Percentiles rank a stretch among this genome's conserved stretches.
These are phyloP conservation scores for Balamuthia mandrillaris DNA, from an alignment of 208 protist genomes.

Conservation along the genomic window DNA sequence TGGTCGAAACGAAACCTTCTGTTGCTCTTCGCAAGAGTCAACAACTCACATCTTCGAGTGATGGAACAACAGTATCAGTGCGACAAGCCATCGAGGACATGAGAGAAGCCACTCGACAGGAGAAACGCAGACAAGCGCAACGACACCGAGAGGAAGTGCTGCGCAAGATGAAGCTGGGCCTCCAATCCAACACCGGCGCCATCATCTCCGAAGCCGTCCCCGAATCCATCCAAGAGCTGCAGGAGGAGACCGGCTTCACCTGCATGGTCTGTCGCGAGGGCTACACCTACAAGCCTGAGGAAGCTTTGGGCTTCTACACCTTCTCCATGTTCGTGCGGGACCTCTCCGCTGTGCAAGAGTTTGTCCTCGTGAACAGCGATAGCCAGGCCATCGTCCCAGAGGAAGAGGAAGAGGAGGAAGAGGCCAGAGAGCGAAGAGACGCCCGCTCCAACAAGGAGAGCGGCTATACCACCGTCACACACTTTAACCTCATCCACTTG, in stretches of 20 bases:
- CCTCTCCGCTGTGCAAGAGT: too few relatives aligned
- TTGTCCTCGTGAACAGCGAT: too few relatives aligned
- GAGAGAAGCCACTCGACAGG: constrained; percentile 38
- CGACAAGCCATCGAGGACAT: constrained; percentile 42
- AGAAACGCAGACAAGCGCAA: constrained; percentile 64
- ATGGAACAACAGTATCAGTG: too few relatives aligned
- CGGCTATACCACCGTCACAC: constrained; percentile 65
- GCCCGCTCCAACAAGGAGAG: not conserved
- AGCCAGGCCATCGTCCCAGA: too few relatives aligned
- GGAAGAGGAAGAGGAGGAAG: too few relatives aligned
- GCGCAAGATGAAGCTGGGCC: constrained; percentile 48
- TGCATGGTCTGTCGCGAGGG: constrained; percentile 71
- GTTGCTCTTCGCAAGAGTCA: too few relatives aligned
- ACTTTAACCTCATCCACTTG: constrained; percentile 76
- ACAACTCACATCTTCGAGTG: too few relatives aligned
- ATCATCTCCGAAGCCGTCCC: not conserved
- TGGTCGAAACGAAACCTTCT: too few relatives aligned
- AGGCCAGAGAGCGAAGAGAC: too few relatives aligned
- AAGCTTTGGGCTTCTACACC: constrained; percentile 74
- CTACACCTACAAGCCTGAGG: constrained; percentile 65
- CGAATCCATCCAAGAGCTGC: constrained; percentile 29
- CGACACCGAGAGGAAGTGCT: constrained; percentile 57
- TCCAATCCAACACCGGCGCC: constrained; percentile 44
- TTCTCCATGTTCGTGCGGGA: constrained; percentile 42
- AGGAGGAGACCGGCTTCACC: constrained; percentile 51